phyloP scores from a whole-genome alignment of 768 basidiomycete species.

The Royoungia palumana region DNA sequence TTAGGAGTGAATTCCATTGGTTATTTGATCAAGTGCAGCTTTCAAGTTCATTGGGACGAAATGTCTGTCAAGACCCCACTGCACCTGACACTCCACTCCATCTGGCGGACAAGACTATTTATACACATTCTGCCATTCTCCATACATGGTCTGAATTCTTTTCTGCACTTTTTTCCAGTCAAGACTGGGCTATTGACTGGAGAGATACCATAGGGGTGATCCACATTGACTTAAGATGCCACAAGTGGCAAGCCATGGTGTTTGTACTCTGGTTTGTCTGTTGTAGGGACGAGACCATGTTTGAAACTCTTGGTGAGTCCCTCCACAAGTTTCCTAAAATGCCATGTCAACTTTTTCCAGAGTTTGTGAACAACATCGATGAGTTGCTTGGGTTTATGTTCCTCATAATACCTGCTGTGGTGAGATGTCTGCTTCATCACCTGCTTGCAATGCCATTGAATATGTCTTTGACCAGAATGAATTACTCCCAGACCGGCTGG shows the following conservation, averaged over 20 bases:
- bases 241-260: conserved; percentile 69
- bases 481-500: conserved; percentile 80
- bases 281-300: conserved; percentile 69
- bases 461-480: conserved; percentile 59
- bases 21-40: conserved; percentile 41
- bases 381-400: conserved; percentile 84
- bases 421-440: conserved; percentile 33
- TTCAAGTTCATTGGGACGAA: background rate
- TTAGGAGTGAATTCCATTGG: conserved; percentile 46
- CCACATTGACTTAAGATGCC: conserved; percentile 65
- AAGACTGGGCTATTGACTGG: conserved; percentile 73
- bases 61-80: conserved; percentile 28
- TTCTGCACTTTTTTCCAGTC: conserved; percentile 74
- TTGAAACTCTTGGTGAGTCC: conserved; percentile 62
- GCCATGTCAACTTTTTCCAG: conserved; percentile 33
- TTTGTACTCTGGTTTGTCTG: conserved; percentile 77
- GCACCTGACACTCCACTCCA: conserved; percentile 68
- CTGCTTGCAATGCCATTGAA: background rate
- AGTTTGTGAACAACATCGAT: conserved; percentile 62
- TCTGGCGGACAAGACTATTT: conserved; percentile 63
- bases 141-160: conserved; percentile 84
- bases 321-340: background rate
- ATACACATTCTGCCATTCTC: conserved; percentile 71
- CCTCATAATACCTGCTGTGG: conserved; percentile 82
- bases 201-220: conserved; percentile 53